These are phyloP conservation scores for Aegle marmelos DNA, from an alignment of 345 rosid species.

Conservation along the genomic window DNA sequence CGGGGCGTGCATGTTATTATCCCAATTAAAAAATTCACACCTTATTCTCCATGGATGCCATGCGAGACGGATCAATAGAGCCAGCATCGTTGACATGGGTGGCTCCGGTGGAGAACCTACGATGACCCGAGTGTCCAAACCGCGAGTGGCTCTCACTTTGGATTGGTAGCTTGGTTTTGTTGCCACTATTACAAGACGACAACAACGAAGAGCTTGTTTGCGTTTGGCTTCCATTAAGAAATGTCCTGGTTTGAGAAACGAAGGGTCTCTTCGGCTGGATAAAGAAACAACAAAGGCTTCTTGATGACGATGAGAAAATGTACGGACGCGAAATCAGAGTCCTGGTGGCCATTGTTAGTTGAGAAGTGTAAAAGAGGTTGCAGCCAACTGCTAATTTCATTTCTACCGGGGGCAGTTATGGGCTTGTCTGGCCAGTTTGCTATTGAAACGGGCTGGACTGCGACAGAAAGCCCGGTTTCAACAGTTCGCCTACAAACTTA, in stretches of 20 bases:
- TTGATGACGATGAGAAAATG: slow-evolving; percentile 30
- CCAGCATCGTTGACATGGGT: slow-evolving; percentile 79
- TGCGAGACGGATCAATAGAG: slow-evolving; percentile 77
- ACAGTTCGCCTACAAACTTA: too few relatives aligned
- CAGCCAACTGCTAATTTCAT: not conserved
- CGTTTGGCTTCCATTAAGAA: not conserved
- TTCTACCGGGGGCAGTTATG: too few relatives aligned
- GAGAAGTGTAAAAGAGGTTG: too few relatives aligned
- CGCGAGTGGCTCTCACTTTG: slow-evolving; percentile 18
- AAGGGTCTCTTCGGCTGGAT: slow-evolving; percentile 18
- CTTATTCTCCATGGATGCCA: slow-evolving; percentile 90
- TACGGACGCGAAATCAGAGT: slow-evolving; percentile 39
- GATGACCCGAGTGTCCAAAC: slow-evolving; percentile 28
- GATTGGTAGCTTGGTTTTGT: slow-evolving; percentile 22
- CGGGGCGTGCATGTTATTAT: not conserved
- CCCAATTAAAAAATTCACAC: slow-evolving; percentile 25
- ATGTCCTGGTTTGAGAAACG: slow-evolving; percentile 15
- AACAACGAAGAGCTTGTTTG: slow-evolving; percentile 7
- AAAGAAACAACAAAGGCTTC: slow-evolving; percentile 18
- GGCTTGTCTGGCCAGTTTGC: too few relatives aligned
- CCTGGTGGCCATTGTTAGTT: slow-evolving; percentile 33
- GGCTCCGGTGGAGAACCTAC: slow-evolving; percentile 47
- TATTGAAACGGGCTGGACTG: too few relatives aligned
- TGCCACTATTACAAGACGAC: slow-evolving; percentile 18
- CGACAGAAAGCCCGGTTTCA: too few relatives aligned